A percentile compares a stretch with the other conserved stretches of the same genome.
Evolutionary conservation across 495 filamentous ascomycete genomes (phyloP).

Genomic region (Daldinia childiae): DNA sequence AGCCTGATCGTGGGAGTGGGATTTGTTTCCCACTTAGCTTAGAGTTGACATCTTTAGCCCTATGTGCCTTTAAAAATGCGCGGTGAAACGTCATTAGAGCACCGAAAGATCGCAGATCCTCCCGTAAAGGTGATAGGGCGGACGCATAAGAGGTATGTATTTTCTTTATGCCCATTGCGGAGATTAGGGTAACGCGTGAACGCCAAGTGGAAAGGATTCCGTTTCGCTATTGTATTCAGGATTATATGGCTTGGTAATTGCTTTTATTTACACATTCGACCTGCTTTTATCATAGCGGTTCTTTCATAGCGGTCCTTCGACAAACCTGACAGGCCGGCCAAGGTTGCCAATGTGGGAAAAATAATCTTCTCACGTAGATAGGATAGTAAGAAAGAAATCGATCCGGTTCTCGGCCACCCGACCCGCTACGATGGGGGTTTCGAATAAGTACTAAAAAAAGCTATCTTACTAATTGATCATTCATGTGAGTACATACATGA

Average conservation of each 20-base stretch:
- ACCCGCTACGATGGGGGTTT: conserved; percentile 27
- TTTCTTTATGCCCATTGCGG: conserved; percentile 15
- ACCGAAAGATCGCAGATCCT: conserved; percentile 28
- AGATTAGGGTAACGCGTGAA: conserved; percentile 16
- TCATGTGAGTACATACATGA: neutral
- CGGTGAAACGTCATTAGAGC: conserved; percentile 32
- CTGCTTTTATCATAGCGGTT: neutral
- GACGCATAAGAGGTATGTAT: neutral
- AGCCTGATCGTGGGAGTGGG: conserved; percentile 13
- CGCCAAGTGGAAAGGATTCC: conserved; percentile 21
- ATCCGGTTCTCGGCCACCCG: conserved; percentile 22
- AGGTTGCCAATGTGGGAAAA: conserved; percentile 19
- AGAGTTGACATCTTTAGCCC: conserved; percentile 27
- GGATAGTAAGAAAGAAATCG: conserved; percentile 6
- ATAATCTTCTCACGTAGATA: conserved; percentile 11
- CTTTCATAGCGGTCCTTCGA: neutral
- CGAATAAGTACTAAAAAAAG: conserved; percentile 18
- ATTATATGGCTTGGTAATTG: neutral
- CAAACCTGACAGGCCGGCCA: conserved; percentile 17
- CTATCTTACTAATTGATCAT: conserved; percentile 18
- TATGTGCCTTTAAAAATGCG: conserved; percentile 18
- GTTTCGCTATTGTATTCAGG: neutral
- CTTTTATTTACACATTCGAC: neutral
- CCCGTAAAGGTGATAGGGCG: neutral
- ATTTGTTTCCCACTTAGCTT: conserved; percentile 21